Evolutionary conservation across 768 basidiomycete genomes (phyloP), one percentile per base, ranked within the genome.

Genomic region (Imleria badia): DNA sequence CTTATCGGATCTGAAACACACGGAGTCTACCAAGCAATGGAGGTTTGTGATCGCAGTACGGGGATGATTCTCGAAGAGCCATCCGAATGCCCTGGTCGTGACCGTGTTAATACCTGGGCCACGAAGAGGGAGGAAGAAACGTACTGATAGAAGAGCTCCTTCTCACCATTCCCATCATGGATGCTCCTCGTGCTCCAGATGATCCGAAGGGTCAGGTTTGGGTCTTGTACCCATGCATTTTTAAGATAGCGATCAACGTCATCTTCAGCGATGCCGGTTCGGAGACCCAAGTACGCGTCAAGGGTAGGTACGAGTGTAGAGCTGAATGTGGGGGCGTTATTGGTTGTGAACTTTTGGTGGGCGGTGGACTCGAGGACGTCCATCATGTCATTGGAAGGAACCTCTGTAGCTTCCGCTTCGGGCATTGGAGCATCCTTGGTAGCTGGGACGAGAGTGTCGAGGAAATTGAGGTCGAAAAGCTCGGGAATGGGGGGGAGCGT

Each of bases 121-220:
- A 39, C 3, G 14, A 47, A 14, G 17, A 38, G 29, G 50, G 1
- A 42, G 31, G 44, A 19, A 33, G 50, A 35, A 8, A 59, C 74
- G 40, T 56, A 80, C 79, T 67, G 73, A 65, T 87, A 88, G 61
- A 89, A 89, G 0, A 70, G 66, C 51, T 84, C 81, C 55, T 78
- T 83, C 43, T 82, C 81, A 8, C 76, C 72, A 60, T 84, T 86
- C 0, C 88, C 87, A 41, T 89, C 84, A 52, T 86, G 85, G 31
- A 91, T 88, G 35, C 84, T 87, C 30, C 87, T 69, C 44, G 79
- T 62, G 54, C 83, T 81, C 84, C 86, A 89, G 56, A 91, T 85
- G 52, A 89, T 72, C 34, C 77, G 76, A 35, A 89, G 74, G 1
- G 87, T 86, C n/a, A 83, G 59, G 10, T 64, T 57, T 0, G 85